Evolutionary conservation across 1,139 yeast genomes (phyloP), one percentile per base, ranked within the genome.

Genomic region (Sugiyamaella japonica): DNA sequence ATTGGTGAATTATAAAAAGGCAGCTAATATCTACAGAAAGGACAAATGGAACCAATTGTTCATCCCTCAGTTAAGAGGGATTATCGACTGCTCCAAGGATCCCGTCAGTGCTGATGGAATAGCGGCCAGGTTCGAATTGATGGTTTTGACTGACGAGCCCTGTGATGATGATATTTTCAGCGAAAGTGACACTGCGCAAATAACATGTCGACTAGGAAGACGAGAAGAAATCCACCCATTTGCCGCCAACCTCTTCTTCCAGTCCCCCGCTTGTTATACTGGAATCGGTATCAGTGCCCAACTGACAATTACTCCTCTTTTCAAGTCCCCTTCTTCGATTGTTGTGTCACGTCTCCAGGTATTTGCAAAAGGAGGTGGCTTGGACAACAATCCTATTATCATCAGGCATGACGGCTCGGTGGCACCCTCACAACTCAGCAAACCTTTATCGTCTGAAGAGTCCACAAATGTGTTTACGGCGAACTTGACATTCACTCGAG

Each of bases 1-100:
- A 1, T 54, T 63, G 17, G 56, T 59, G 29, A 56, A 64, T 45
- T 66, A 59, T 54, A 61, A 63, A 43, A 49, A 57, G 7, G 66
- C 71, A 0, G 63, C 60, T 9, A 56, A 52, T 4, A 55, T 56
- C 2, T 68, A 68, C 46, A 54, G 69, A 31, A 47, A 52, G 15
- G 73, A 69, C 36, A 56, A 57, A 9, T 69, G 71, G 70, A 32
- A 39, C 7, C 37, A 54, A 1, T 40, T 69, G 3, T 55, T 66
- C 28, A 53, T 48, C 0, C 50, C 55, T 4, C 54, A 63, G 10
- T 49, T 67, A 36, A 48, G 57, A 29, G 52, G 61, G 17, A 56
- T 63, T 2, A 13, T 59, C 5, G 58, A 59, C 17, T 58, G 64
- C 43, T 51, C 63, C 1, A 55, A 58, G 13, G 53, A 58, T 36